Evolutionary conservation across 148 eudicot genomes (phyloP).

Genomic region (Camellia granthamiana): DNA sequence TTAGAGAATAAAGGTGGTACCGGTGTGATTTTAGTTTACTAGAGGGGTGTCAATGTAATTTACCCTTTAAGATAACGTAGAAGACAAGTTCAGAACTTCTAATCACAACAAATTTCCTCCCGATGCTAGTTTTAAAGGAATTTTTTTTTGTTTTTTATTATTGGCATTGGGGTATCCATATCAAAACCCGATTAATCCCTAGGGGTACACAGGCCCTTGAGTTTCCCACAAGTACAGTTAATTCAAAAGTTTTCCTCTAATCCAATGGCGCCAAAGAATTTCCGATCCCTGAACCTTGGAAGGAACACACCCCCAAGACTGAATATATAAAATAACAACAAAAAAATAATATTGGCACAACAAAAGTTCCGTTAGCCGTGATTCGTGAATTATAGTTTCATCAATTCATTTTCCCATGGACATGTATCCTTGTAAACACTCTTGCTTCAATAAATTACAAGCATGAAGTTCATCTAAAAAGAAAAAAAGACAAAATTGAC

Average conservation of each 20-base stretch:
- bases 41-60: too few species aligned
- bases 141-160: too few species aligned
- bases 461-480: neutral
- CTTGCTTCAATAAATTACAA: neutral
- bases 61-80: too few species aligned
- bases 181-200: too few species aligned
- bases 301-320: neutral
- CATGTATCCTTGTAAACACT: neutral
- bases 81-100: neutral
- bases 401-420: neutral
- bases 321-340: neutral
- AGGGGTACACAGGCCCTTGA: too few species aligned
- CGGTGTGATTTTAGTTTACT: too few species aligned
- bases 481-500: neutral
- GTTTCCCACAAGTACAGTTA: too few species aligned
- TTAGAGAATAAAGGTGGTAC: too few species aligned
- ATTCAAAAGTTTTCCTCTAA: too few species aligned
- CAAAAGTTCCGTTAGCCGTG: neutral
- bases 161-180: too few species aligned
- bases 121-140: neutral
- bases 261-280: too few species aligned
- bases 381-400: neutral
- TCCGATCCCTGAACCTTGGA: too few species aligned
- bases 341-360: neutral
- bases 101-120: constrained; percentile 1